Conservation (phyloP, 1,139 yeast genomes). For the Suhomyces bolitotheri region DNA sequence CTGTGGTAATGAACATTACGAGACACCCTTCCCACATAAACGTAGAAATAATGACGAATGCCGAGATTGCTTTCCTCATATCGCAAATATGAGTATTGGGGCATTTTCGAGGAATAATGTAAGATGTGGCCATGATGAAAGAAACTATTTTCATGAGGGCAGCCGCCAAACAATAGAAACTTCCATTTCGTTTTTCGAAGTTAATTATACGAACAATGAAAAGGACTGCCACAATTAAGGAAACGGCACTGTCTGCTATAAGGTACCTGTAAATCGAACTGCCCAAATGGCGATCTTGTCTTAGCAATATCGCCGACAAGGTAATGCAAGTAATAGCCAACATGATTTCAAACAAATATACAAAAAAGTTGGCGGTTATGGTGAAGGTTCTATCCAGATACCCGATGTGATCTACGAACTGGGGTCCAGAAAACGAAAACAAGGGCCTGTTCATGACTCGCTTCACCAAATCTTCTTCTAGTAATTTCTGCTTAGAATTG, state of each 20-base stretch:
- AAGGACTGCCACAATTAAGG: slow-evolving; percentile 35
- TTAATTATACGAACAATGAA: slow-evolving; percentile 39
- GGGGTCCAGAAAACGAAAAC: slow-evolving; percentile 16
- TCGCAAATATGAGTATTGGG: slow-evolving; percentile 26
- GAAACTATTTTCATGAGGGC: slow-evolving; percentile 35
- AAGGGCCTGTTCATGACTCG: slow-evolving; percentile 42
- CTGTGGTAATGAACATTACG: slow-evolving; percentile 42
- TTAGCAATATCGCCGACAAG: slow-evolving; percentile 29
- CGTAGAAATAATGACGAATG: slow-evolving; percentile 41
- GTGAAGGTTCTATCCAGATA: slow-evolving; percentile 22
- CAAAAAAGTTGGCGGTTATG: slow-evolving; percentile 32
- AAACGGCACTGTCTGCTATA: slow-evolving; percentile 40
- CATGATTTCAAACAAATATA: slow-evolving; percentile 38
- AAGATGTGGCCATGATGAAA: slow-evolving; percentile 32
- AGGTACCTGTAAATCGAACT: slow-evolving; percentile 37
- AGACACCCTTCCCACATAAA: slow-evolving; percentile 43
- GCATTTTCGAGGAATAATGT: slow-evolving; percentile 29
- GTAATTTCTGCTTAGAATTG: slow-evolving; percentile 26
- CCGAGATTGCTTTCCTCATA: slow-evolving; percentile 39
- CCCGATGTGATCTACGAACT: slow-evolving; percentile 17
- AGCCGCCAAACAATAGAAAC: slow-evolving; percentile 43
- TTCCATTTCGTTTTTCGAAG: slow-evolving; percentile 45
- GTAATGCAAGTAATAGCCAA: slow-evolving; percentile 36
- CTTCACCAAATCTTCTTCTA: slow-evolving; percentile 35
- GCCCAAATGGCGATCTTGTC: slow-evolving; percentile 25